Conservation (phyloP, 139 green algal genomes). For the Closterium sp. region DNA sequence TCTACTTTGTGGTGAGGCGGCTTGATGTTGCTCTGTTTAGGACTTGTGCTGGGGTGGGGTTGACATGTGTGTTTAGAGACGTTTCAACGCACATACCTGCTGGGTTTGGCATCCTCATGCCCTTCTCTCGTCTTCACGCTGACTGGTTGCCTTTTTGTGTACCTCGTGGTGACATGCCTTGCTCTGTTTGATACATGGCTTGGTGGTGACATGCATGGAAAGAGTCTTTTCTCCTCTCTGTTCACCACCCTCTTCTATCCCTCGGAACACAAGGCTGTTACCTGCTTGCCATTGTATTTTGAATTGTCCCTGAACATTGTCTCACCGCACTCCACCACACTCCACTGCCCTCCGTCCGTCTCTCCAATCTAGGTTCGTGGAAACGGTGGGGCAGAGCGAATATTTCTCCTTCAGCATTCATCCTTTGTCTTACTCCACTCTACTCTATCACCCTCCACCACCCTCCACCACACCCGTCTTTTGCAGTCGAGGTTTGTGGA, state of each 20-base stretch:
- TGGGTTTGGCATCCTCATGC: background rate
- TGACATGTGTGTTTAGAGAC: background rate
- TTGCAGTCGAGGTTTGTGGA: background rate
- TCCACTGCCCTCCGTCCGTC: background rate
- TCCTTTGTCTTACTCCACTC: background rate
- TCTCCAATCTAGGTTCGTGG: background rate
- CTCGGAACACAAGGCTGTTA: no score
- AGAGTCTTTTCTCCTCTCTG: no score
- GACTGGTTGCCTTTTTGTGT: background rate
- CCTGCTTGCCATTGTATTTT: no score
- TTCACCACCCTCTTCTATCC: no score
- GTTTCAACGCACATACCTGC: background rate
- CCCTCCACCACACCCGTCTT: background rate
- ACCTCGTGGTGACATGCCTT: background rate
- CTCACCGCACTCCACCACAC: background rate
- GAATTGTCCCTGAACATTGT: no score
- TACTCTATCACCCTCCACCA: no score
- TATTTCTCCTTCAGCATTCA: background rate
- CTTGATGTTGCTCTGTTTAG: no score
- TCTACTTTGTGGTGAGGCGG: conserved; percentile 5
- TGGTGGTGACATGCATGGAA: background rate
- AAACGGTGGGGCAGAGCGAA: background rate
- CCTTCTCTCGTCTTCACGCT: background rate
- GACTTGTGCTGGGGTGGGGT: background rate
- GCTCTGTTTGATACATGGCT: no score